These are phyloP conservation scores for Colletotrichum sp. DNA, from an alignment of 2,329 filamentous ascomycete species.

Conservation along the genomic window DNA sequence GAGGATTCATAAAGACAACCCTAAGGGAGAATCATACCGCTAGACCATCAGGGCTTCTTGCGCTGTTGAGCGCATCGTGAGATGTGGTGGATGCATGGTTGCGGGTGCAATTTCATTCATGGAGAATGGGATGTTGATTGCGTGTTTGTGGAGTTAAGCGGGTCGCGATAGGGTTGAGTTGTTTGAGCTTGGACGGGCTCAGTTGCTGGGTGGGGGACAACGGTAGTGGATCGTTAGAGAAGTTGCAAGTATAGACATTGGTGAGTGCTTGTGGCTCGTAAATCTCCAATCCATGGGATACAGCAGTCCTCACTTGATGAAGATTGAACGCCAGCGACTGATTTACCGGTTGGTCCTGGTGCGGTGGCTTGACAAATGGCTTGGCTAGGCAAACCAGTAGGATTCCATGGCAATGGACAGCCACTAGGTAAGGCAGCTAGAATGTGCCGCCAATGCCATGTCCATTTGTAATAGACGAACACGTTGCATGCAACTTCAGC, in stretches of 20 bases:
- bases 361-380: background rate
- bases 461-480: background rate
- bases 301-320: background rate
- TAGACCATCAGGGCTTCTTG: background rate
- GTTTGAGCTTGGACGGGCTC: background rate
- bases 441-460: background rate
- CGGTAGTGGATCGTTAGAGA: background rate
- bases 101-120: background rate
- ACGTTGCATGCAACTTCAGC: background rate
- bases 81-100: background rate
- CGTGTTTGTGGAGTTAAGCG: background rate
- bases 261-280: no score
- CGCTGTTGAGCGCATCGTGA: background rate
- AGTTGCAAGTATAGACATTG: no score
- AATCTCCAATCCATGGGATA: no score
- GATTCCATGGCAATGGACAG: background rate
- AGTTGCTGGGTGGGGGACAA: background rate
- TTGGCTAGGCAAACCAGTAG: background rate
- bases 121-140: background rate
- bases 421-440: background rate
- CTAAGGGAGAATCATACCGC: background rate
- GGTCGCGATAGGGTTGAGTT: background rate
- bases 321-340: background rate
- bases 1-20: background rate
- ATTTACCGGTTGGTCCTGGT: accelerated